Evolutionary conservation across 1,139 yeast species (phyloP).

Genomic region (Hansenula lynferdii): DNA sequence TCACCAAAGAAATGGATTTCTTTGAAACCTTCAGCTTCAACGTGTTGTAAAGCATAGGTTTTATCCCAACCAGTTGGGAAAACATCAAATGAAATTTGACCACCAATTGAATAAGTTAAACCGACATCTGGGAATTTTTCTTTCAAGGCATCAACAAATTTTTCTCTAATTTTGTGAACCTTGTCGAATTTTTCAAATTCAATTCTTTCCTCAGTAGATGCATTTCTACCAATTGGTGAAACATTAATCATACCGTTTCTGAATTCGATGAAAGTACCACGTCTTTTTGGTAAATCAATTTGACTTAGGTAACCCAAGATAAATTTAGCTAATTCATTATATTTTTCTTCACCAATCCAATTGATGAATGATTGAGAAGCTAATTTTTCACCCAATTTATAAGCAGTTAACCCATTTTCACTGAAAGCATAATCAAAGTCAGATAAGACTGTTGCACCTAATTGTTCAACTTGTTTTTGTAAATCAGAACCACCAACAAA

Average conservation of each 20-base stretch:
- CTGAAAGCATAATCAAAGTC: constrained; percentile 95
- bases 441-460: constrained; percentile 70
- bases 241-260: constrained; percentile 99
- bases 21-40: constrained; percentile 76
- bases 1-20: constrained; percentile 98
- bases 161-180: constrained; percentile 72
- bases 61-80: constrained; percentile 99
- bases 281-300: constrained; percentile 85
- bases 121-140: constrained; percentile 77
- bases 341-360: constrained; percentile 95
- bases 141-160: constrained; percentile 78
- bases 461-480: constrained; percentile 91
- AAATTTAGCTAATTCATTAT: constrained; percentile 83
- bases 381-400: constrained; percentile 80
- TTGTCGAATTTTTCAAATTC: constrained; percentile 86
- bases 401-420: constrained; percentile 97
- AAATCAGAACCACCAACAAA: constrained; percentile 98
- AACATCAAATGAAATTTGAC: constrained; percentile 98
- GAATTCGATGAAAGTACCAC: constrained; percentile 98
- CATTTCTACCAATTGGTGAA: constrained; percentile 98
- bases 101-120: constrained; percentile 96
- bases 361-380: constrained; percentile 90
- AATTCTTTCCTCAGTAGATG: constrained; percentile 87
- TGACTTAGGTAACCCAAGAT: constrained; percentile 80
- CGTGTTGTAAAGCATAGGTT: constrained; percentile 95